phyloP scores from a whole-genome alignment of 148 eudicot species.

The Pharnaceum exiguum region DNA sequence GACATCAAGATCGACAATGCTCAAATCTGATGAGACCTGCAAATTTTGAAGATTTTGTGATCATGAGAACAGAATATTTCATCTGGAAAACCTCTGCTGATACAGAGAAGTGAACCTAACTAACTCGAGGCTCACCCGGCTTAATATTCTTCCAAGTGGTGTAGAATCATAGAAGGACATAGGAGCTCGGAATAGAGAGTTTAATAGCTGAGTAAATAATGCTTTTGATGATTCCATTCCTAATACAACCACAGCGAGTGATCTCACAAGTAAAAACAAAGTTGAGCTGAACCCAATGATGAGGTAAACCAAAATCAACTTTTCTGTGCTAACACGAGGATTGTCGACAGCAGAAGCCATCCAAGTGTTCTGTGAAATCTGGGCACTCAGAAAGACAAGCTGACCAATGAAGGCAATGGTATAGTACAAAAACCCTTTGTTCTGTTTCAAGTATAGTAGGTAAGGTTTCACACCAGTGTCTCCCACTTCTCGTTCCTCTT shows the following conservation, averaged over 20 bases:
- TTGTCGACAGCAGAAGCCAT: conserved; percentile 87
- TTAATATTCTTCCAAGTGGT: conserved; percentile 86
- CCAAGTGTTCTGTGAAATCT: conserved; percentile 77
- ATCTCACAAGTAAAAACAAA: conserved; percentile 45
- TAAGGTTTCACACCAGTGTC: conserved; percentile 79
- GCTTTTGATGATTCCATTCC: conserved; percentile 79
- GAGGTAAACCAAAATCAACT: conserved; percentile 66
- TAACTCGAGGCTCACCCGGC: conserved; percentile 44
- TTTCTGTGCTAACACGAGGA: conserved; percentile 46
- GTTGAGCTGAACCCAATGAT: conserved; percentile 49
- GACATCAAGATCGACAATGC: conserved; percentile 79
- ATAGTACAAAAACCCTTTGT: conserved; percentile 56
- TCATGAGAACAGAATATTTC: not conserved
- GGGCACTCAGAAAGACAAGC: conserved; percentile 42
- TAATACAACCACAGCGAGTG: conserved; percentile 45
- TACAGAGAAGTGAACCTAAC: not conserved
- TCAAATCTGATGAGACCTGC: conserved; percentile 81
- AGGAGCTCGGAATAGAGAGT: conserved; percentile 80
- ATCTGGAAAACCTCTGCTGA: not conserved
- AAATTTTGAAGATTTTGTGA: not conserved
- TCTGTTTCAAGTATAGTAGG: conserved; percentile 58
- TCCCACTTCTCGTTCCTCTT: conserved; percentile 81
- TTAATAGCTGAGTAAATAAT: conserved; percentile 56
- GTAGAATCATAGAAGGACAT: conserved; percentile 94
- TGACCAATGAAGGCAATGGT: conserved; percentile 43